These are phyloP conservation scores for Nannizziopsis arthrosporioides DNA, from an alignment of 2,329 filamentous ascomycete species.

Conservation along the genomic window DNA sequence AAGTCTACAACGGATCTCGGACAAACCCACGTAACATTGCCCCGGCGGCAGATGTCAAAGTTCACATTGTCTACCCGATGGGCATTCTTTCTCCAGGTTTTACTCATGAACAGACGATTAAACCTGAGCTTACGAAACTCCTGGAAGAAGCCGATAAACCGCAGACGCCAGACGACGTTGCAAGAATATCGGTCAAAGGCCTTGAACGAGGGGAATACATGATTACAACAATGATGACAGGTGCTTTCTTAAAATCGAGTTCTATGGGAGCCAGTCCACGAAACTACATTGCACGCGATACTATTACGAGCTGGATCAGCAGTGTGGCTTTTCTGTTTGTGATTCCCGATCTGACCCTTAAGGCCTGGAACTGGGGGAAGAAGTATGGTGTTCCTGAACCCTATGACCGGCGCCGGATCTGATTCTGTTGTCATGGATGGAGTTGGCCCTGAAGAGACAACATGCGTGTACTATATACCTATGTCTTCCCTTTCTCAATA, in stretches of 20 bases:
- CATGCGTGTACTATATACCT: too few relatives aligned
- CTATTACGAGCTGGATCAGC: constrained; percentile 43
- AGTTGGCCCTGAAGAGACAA: too few relatives aligned
- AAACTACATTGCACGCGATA: constrained; percentile 44
- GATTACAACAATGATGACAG: constrained; percentile 63
- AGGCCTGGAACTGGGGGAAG: constrained; percentile 47
- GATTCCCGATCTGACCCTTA: constrained; percentile 45
- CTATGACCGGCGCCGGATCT: background rate
- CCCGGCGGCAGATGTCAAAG: constrained; percentile 55
- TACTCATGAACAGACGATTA: constrained; percentile 62
- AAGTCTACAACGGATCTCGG: constrained; percentile 64
- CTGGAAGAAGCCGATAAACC: constrained; percentile 73
- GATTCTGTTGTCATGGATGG: background rate
- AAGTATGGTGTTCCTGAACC: constrained; percentile 37
- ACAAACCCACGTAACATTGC: constrained; percentile 29
- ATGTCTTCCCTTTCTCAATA: too few relatives aligned
- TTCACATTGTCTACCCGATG: constrained; percentile 74
- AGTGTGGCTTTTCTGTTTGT: constrained; percentile 46
- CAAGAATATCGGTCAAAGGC: constrained; percentile 54
- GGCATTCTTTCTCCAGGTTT: constrained; percentile 69
- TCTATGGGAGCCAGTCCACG: constrained; percentile 42
- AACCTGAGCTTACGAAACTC: constrained; percentile 66
- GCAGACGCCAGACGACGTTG: constrained; percentile 68
- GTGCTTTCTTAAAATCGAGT: constrained; percentile 56
- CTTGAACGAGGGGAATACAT: constrained; percentile 72